Evolutionary conservation across 2,329 filamentous ascomycete species (phyloP).

Genomic region (Epichloe gansuensis): DNA sequence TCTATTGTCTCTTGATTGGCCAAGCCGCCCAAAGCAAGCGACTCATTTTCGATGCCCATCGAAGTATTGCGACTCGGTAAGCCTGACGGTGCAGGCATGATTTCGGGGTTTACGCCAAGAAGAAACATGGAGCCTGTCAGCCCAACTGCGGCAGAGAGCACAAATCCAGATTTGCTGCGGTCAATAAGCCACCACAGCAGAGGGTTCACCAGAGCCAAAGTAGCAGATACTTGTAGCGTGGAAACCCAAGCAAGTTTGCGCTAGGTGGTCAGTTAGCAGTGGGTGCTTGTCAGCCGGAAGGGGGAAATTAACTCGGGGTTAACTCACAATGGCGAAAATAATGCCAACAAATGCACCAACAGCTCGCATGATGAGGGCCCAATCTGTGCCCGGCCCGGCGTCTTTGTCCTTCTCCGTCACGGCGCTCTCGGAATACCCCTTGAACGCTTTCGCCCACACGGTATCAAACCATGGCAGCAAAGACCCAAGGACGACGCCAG

Average conservation of each 20-base stretch:
- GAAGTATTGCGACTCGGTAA: slow-evolving; percentile 11
- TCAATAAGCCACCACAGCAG: slow-evolving; percentile 95
- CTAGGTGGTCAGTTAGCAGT: slow-evolving; percentile 28
- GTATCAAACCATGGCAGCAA: slow-evolving; percentile 75
- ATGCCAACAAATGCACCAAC: slow-evolving; percentile 50
- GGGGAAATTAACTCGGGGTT: background rate
- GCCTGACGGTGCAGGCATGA: slow-evolving; percentile 56
- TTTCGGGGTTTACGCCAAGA: slow-evolving; percentile 61
- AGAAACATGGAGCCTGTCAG: slow-evolving; percentile 61
- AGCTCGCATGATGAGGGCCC: slow-evolving; percentile 51
- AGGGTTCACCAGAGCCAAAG: slow-evolving; percentile 81
- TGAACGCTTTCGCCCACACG: slow-evolving; percentile 49
- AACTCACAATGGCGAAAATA: slow-evolving; percentile 61
- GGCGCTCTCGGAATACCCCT: slow-evolving; percentile 20
- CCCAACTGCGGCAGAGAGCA: slow-evolving; percentile 64
- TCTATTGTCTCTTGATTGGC: slow-evolving; percentile 53
- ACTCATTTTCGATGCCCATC: background rate
- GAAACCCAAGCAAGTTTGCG: slow-evolving; percentile 88
- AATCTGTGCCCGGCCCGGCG: slow-evolving; percentile 45
- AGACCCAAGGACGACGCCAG: slow-evolving; percentile 65
- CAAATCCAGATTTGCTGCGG: slow-evolving; percentile 70
- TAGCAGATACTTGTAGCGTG: slow-evolving; percentile 82
- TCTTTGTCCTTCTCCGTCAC: slow-evolving; percentile 18
- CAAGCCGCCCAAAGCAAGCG: slow-evolving; percentile 32
- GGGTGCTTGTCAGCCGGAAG: background rate